Base-by-base conservation (phyloP, 108 stramenopile genomes). In the Phaeodactylum tricornutum region DNA sequence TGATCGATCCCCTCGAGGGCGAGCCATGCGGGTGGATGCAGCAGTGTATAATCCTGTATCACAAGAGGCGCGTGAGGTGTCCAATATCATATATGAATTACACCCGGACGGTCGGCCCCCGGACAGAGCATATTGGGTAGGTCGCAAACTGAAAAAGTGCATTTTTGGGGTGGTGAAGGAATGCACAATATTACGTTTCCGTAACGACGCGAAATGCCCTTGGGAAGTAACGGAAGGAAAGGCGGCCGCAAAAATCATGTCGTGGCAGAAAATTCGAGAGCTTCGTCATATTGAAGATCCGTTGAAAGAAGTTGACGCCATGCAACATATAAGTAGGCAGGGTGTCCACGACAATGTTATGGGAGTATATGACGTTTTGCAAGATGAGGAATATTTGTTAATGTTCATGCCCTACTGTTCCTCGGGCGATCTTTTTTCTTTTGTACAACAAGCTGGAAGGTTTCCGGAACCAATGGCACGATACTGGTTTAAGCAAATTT, bases 381-480 rank as follows among this genome's bases (percentile, higher is more conserved):
- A 82, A 42, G 93, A 94, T 57, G 74, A 83, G 28, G 82, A 86
- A 32, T 79, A 94, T 68, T 59, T 94, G 23, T 75, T 79, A 23
- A 52, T 75, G 14, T 62, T 94, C 44, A 83, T 94, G 87, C 84
- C 88, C 1, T 92, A 64, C 52, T 90, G 83, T 62, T 66, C 74
- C 28, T 79, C 84, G 5, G 93, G 93, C 17, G 93, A 94, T 57
- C 72, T 94, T 16, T 94, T 84, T 63, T 87, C 77, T 14, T 71
- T 62, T 33, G 67, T 72, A n/a, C 69, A 73, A 32, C 59, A 66
- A 58, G 68, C 64, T 16, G 70, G 66, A 12, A 43, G 76, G 34
- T 79, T 85, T 32, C 64, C 73, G 15, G 85, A 87, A 49, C 69
- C 73, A 12, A 60, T 62, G 54, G 69, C 81, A 7, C 55, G 78